A percentile compares a stretch with the other conserved stretches of the same genome.
Evolutionary conservation across 768 basidiomycete genomes (phyloP).

Genomic region (Rhodocollybia butyracea): DNA sequence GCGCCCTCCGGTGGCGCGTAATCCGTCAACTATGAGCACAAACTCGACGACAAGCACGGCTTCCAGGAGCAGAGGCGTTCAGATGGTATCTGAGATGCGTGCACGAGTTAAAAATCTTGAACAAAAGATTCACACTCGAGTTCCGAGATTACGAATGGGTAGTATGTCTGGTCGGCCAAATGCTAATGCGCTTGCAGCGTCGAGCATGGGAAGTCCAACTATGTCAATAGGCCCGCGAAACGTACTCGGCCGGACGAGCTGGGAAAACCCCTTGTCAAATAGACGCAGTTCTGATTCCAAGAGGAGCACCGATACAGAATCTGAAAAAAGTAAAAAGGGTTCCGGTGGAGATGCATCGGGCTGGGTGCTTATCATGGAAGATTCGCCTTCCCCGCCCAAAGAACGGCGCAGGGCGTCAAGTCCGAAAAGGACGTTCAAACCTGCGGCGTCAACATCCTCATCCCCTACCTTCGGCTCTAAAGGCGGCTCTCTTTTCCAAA

Average conservation of each 20-base stretch:
- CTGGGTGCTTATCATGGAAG: slow-evolving; percentile 90
- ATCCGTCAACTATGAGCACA: slow-evolving; percentile 34
- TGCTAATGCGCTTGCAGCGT: slow-evolving; percentile 31
- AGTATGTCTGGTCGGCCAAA: slow-evolving; percentile 61
- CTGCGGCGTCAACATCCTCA: slow-evolving; percentile 42
- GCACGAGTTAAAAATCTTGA: slow-evolving; percentile 79
- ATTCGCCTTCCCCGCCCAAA: slow-evolving; percentile 69
- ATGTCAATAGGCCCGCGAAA: slow-evolving; percentile 36
- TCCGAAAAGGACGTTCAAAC: slow-evolving; percentile 54
- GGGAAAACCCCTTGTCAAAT: slow-evolving; percentile 35
- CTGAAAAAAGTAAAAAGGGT: slow-evolving; percentile 43
- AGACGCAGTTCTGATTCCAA: slow-evolving; percentile 39
- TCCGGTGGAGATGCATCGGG: slow-evolving; percentile 64
- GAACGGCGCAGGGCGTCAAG: slow-evolving; percentile 62
- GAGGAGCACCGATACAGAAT: slow-evolving; percentile 41
- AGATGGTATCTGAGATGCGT: slow-evolving; percentile 92
- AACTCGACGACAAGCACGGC: slow-evolving; percentile 43
- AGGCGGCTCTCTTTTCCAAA: slow-evolving; percentile 39
- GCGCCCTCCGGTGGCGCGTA: slow-evolving; percentile 35
- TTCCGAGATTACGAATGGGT: slow-evolving; percentile 80
- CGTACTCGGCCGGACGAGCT: slow-evolving; percentile 40
- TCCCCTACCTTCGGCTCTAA: slow-evolving; percentile 41
- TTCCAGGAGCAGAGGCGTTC: slow-evolving; percentile 77
- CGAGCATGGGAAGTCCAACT: slow-evolving; percentile 31
- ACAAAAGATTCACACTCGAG: slow-evolving; percentile 84